Percentiles rank a stretch among this genome's conserved stretches.
Conservation (phyloP, 2,329 filamentous ascomycete species). For the Rhexocercosporidium sp. region DNA sequence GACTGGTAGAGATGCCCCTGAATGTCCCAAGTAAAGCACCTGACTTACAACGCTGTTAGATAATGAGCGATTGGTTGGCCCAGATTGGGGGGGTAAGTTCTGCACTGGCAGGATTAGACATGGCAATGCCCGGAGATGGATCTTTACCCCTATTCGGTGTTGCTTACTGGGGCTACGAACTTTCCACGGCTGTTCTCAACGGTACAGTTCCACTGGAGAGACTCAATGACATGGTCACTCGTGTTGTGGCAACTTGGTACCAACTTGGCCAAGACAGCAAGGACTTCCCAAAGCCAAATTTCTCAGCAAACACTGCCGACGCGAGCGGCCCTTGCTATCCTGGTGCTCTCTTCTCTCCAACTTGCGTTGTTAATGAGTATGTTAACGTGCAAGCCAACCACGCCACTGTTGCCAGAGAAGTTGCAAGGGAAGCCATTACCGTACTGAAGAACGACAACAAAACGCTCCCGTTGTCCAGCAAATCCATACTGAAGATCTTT, state of each 20-base stretch:
- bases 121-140: slow-evolving; percentile 71
- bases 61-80: slow-evolving; percentile 73
- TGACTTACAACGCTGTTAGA: slow-evolving; percentile 44
- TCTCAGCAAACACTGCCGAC: slow-evolving; percentile 62
- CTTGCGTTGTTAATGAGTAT: slow-evolving; percentile 71
- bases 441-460: slow-evolving; percentile 68
- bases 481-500: slow-evolving; percentile 49
- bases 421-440: slow-evolving; percentile 61
- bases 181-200: slow-evolving; percentile 60
- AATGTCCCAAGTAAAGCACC: neutral
- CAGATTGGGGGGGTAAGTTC: slow-evolving; percentile 65
- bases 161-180: slow-evolving; percentile 53
- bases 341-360: slow-evolving; percentile 61
- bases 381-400: slow-evolving; percentile 63
- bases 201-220: slow-evolving; percentile 60
- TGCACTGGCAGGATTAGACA: slow-evolving; percentile 67
- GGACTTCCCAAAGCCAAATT: slow-evolving; percentile 61
- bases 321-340: slow-evolving; percentile 61
- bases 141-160: slow-evolving; percentile 55
- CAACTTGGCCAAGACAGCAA: slow-evolving; percentile 65
- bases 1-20: slow-evolving; percentile 42
- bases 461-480: slow-evolving; percentile 52
- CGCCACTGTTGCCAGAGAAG: slow-evolving; percentile 53
- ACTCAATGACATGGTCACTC: slow-evolving; percentile 57
- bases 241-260: slow-evolving; percentile 57